These are phyloP conservation scores for Knoxia roxburghii DNA, from an alignment of 257 asterid species.

Conservation along the genomic window DNA sequence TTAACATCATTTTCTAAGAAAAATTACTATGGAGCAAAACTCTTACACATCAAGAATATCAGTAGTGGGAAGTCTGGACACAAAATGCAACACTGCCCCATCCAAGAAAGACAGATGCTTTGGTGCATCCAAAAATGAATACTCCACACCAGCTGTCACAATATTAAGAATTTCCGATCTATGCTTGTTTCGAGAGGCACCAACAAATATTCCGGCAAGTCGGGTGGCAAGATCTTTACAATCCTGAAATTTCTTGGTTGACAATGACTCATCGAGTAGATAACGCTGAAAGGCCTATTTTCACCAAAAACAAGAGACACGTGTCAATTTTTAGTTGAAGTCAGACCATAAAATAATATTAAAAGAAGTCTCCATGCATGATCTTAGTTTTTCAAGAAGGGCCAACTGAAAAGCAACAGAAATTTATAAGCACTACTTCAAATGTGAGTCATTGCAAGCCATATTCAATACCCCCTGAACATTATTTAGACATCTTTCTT, in stretches of 20 bases:
- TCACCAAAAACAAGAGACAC: conserved; percentile 15
- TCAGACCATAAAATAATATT: no score
- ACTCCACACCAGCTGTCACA: conserved; percentile 66
- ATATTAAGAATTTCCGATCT: conserved; percentile 59
- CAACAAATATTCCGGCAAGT: conserved; percentile 70
- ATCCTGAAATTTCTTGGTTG: conserved; percentile 62
- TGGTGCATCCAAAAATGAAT: conserved; percentile 82
- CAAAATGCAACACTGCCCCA: conserved; percentile 70
- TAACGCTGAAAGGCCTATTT: conserved; percentile 65
- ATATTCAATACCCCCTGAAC: not conserved
- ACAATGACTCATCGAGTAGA: conserved; percentile 39
- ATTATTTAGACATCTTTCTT: not conserved
- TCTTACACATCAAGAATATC: conserved; percentile 86
- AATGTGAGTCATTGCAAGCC: not conserved
- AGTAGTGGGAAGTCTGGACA: conserved; percentile 71
- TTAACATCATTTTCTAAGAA: not conserved
- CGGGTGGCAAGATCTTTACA: conserved; percentile 81
- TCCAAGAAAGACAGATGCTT: conserved; percentile 81
- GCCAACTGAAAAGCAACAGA: not conserved
- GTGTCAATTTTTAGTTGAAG: not conserved
- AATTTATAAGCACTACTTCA: not conserved
- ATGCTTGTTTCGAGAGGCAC: conserved; percentile 78
- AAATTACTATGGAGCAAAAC: conserved; percentile 14
- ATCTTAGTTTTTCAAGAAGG: not conserved
- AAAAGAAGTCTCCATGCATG: not conserved